These are phyloP conservation scores for Peronospora farinosa DNA, from an alignment of 352 stramenopile genomes.

Conservation along the genomic window DNA sequence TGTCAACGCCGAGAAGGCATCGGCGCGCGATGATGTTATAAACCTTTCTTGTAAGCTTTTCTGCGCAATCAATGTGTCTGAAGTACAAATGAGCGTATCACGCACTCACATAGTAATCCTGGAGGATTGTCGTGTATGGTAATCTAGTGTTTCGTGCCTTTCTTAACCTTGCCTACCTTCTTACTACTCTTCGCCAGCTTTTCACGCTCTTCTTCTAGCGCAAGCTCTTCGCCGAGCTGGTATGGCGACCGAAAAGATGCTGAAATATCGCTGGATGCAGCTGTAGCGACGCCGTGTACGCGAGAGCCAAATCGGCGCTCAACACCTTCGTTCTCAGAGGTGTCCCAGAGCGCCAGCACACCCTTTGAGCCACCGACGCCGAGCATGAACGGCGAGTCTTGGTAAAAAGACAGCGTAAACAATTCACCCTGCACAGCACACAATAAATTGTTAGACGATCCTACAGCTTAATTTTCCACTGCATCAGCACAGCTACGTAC, in stretches of 20 bases:
- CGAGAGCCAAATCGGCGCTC: constrained; percentile 79
- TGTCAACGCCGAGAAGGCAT: too few species aligned
- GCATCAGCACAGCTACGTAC: constrained; percentile 39
- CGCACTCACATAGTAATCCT: constrained; percentile 6
- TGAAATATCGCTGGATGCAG: constrained; percentile 45
- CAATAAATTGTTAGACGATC: constrained; percentile 6
- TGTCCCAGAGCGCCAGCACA: constrained; percentile 87
- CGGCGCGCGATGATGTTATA: too few species aligned
- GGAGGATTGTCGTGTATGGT: constrained; percentile 14
- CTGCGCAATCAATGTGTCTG: background rate
- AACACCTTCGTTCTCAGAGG: constrained; percentile 78
- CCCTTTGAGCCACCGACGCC: constrained; percentile 86
- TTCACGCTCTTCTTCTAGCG: constrained; percentile 60
- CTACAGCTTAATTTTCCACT: background rate
- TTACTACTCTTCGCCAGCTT: constrained; percentile 46
- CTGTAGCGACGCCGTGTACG: constrained; percentile 31
- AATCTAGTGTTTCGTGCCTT: constrained; percentile 36
- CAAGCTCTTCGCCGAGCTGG: constrained; percentile 74
- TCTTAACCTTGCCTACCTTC: constrained; percentile 37
- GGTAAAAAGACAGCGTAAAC: constrained; percentile 88
- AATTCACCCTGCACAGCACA: constrained; percentile 65
- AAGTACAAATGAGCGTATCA: constrained; percentile 1
- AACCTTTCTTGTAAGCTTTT: too few species aligned
- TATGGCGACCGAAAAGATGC: constrained; percentile 68
- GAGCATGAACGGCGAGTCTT: constrained; percentile 85